Evolutionary conservation across 2,329 filamentous ascomycete genomes (phyloP), one percentile per base, ranked within the genome.

Genomic region (Diaporthe velutina): DNA sequence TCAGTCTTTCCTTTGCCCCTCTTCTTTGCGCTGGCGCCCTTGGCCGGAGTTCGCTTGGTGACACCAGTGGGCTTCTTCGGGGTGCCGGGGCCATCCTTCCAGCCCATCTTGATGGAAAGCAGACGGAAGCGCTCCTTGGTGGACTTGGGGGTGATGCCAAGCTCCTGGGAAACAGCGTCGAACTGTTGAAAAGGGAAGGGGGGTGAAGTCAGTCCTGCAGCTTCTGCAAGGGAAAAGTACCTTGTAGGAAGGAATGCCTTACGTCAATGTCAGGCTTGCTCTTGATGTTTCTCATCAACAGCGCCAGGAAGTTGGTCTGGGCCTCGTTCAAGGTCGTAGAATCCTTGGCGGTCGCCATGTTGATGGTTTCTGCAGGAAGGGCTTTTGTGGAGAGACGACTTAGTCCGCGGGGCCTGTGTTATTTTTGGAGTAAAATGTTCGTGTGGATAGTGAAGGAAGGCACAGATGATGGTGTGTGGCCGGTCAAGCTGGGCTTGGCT

Each of bases 121-220:
- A 76, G 30, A 22, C 77, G 72, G 70, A 75, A 79, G 61, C 78
- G 77, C 70, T 77, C 77, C 25, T 40, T 70, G 45, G 76, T 67
- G 3, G 70, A 72, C 54, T 76, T 74, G 8, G 38, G 66, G 45
- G 70, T 71, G 28, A 70, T 19, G 22, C 74, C 74, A 17, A 71
- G 35, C 13, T 61, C 58, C 9, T 25, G 10, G 4, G 71, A 74
- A 5, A 79, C 52, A 0, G 35, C 45, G 4, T 77, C 78, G 75
- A 77, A 79, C 74, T 76, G 30, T 58, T 33, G 7, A 55, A 5
- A n/a, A 15, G 45, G 1, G 28, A 28, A 30, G 19, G 15, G 28
- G 8, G 33, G 33, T 10, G 48, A 68, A 54, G 48, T 68, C 48
- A 68, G 64, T 12, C n/a, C 48, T 68, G 45, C 8, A 25, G 35